Evolutionary conservation across 1,139 yeast genomes (phyloP), one percentile per base, ranked within the genome.

Genomic region (Lodderomyces elongisporus): DNA sequence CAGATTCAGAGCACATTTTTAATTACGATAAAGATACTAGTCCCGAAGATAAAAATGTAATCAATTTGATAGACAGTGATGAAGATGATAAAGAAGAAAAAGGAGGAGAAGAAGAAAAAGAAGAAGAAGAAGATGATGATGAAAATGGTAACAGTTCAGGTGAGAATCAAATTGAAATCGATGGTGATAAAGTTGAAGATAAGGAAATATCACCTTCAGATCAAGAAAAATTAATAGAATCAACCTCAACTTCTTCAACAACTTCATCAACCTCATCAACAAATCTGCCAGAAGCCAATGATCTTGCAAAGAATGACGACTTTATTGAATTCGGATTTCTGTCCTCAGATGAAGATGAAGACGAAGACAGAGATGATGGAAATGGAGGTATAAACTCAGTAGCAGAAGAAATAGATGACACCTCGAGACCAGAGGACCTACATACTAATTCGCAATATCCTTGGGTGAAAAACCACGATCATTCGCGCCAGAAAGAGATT

Each of bases 391-490:
- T 10, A 6, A n/a, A 24, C 8, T 28, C 29, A 15, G 47, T 44
- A 29, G 59, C 38, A 70, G 55, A 54, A 14, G 10, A 28, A 8
- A 14, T 4, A 15, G 26, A 18, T 10, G 35, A 15, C 30, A 17
- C 5, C 13, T 5, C 18, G 6, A 5, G 6, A 15, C 21, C 18
- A 7, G n/a, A 14, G 4, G 24, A 22, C 17, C 14, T 14, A 10
- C 18, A 10, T 1, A 17, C 36, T 9, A 39, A 36, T 20, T 56
- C 70, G 0, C 71, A 74, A 30, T 85, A 64, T 46, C 95, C 96
- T 0, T 87, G 96, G 96, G 72, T 87, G 21, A 67, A 78, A 38
- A 77, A 79, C 43, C 84, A 79, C 44, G 85, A 81, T 46, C 91
- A 83, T 50, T 77, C 87, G 2, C 72, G 65, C 34, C 87, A 82